Conservation (phyloP, 768 basidiomycete species). For the Lactifluus hygrophoroides region DNA sequence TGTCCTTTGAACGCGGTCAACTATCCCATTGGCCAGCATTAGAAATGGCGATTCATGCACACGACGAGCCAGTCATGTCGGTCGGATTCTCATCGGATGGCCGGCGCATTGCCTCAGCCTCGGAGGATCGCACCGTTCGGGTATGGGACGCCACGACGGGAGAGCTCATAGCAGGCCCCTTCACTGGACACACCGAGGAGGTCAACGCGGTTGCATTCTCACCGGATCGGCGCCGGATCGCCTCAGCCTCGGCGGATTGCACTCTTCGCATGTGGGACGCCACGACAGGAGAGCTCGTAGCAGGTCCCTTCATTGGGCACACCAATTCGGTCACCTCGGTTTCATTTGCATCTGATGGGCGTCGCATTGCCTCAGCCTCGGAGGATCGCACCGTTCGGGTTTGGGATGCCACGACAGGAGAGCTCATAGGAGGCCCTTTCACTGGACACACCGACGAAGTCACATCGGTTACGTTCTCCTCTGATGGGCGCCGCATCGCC, state of each 20-base stretch:
- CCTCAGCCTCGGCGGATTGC: no score
- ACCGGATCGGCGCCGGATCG: no score
- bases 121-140: neutral
- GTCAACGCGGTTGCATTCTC: no score
- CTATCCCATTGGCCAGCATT: neutral
- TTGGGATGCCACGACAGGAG: no score
- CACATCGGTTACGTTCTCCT: no score
- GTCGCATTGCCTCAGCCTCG: neutral
- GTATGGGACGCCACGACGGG: neutral
- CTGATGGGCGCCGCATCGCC: no score
- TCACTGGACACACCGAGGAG: neutral
- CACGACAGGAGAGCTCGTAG: no score
- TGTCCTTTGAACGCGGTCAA: neutral
- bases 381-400: no score
- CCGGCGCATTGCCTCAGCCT: neutral
- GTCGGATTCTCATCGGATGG: neutral
- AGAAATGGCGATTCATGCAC: neutral
- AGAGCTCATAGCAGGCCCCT: neutral
- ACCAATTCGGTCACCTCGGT: neutral
- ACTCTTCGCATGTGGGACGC: no score
- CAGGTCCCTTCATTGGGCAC: neutral
- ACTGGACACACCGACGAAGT: no score
- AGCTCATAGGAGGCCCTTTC: no score
- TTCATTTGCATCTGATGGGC: neutral
- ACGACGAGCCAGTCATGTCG: neutral